Evolutionary conservation across 2,329 filamentous ascomycete genomes (phyloP).

Genomic region (Colletotrichum phormii): DNA sequence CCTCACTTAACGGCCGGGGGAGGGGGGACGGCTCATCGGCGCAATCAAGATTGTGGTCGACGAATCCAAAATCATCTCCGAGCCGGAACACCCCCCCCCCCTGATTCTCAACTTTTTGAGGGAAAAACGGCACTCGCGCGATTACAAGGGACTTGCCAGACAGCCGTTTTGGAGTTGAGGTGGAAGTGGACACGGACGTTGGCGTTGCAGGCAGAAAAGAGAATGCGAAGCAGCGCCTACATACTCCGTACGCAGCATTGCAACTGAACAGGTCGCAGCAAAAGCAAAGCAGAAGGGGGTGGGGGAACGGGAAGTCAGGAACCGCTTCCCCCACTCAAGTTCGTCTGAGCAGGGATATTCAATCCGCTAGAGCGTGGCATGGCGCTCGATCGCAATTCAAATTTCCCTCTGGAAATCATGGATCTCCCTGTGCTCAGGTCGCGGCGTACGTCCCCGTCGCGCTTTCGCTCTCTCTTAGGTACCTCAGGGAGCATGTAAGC

Average conservation of each 20-base stretch:
- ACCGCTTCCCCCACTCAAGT: constrained; percentile 18
- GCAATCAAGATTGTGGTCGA: not conserved
- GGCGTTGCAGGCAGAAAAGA: not conserved
- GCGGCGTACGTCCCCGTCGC: not conserved
- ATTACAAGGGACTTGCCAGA: constrained; percentile 13
- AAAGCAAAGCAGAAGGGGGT: not conserved
- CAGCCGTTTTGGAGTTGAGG: not conserved
- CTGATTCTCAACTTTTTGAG: no score
- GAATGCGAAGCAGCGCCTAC: not conserved
- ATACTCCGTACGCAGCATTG: no score
- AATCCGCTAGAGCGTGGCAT: constrained; percentile 20
- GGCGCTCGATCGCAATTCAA: constrained; percentile 34
- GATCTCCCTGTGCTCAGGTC: constrained; percentile 5
- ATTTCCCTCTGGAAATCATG: constrained; percentile 32
- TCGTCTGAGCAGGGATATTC: constrained; percentile 33
- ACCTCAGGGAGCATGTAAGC: not conserved
- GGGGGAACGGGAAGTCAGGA: constrained; percentile 7
- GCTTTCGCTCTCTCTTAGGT: constrained; percentile 12
- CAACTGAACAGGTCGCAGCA: not conserved
- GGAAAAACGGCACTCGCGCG: constrained; percentile 15
- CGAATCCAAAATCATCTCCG: constrained; percentile 9
- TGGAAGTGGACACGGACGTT: not conserved
- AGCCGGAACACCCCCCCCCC: not conserved
- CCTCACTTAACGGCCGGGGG: not conserved
- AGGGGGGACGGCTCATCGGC: not conserved